Percentiles rank a stretch among this genome's conserved stretches.
These are phyloP conservation scores for Kalmanozyma brasiliensis DNA, from an alignment of 1,284 basidiomycete genomes.

Conservation along the genomic window DNA sequence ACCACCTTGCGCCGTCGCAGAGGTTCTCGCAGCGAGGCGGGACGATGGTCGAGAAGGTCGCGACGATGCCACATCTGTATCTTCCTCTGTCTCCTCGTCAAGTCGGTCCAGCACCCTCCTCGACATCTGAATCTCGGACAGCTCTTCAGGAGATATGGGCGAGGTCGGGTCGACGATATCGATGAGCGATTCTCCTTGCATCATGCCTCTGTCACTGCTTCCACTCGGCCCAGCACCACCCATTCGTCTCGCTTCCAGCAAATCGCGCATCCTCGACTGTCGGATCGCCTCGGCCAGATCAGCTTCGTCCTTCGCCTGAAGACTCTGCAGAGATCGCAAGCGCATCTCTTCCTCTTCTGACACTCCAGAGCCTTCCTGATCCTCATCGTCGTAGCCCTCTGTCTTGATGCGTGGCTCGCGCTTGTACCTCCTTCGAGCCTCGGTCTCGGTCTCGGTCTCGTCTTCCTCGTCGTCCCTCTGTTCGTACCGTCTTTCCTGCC, in stretches of 20 bases:
- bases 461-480: constrained; percentile 14
- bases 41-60: constrained; percentile 11
- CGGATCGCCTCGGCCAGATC: constrained; percentile 45
- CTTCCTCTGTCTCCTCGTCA: constrained; percentile 64
- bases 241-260: constrained; percentile 51
- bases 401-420: constrained; percentile 34
- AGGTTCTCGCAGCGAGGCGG: not conserved
- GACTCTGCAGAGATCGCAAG: constrained; percentile 41
- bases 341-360: constrained; percentile 19
- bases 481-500: constrained; percentile 4
- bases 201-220: not conserved
- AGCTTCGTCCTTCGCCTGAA: constrained; percentile 42
- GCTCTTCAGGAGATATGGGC: constrained; percentile 31
- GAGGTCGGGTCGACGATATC: constrained; percentile 37
- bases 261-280: constrained; percentile 43
- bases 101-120: constrained; percentile 55
- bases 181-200: constrained; percentile 13
- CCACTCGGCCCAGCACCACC: constrained; percentile 35
- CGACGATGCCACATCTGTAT: constrained; percentile 48
- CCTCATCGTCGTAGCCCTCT: constrained; percentile 23
- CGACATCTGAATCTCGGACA: constrained; percentile 38
- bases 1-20: not conserved
- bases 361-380: not conserved
- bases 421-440: constrained; percentile 15
- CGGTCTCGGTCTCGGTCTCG: constrained; percentile 45